Base-by-base conservation (phyloP, 140 eudicot species). In the Senecio squalidus region DNA sequence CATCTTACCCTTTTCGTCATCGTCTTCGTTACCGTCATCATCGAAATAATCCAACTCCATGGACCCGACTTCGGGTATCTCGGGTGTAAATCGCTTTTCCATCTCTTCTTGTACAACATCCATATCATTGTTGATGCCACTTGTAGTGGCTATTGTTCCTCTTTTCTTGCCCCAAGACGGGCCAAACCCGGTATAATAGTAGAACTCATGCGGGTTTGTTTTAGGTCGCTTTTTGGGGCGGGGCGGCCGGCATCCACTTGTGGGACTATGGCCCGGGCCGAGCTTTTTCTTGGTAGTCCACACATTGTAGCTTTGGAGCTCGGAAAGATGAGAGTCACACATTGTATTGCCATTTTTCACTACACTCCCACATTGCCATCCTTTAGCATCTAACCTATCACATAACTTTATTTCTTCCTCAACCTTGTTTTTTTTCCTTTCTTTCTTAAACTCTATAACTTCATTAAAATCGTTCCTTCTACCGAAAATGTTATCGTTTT, bases 81-180 rank as follows among this genome's bases (percentile, higher is more conserved):
- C 21, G 11, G 71, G 66, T 63, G 62, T 52, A 10, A 36, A 62
- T 51, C 34, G 6, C 18, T 25, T 25, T 4, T 31, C 48, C 4
- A 10, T 44, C 58, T 55, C 53, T 52, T 29, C 34, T 53, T 14
- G 41, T 18, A 63, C 6, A n/a, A n/a, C n/a, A 55, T 13, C 33
- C 34, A 34, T 34, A 34, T 62, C 54, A 4, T 4, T 27, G 5
- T 53, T 13, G 1, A 5, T 5, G 6, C 22, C 59, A 18, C 9
- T 34, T 13, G 45, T 39, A 20, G 2, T 6, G 7, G 20, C 31
- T 0, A 27, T 23, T 3, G 57, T 1, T 18, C 84, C 81, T 72
- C 95, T 81, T 64, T 67, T 81, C 76, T 81, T 86, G 23, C 96
- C 98, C 98, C 96, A 91, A 27, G 77, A 65, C 3, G 98, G 98